These are phyloP conservation scores for Metarhizium humberi DNA, from an alignment of 2,329 filamentous ascomycete genomes.

Conservation along the genomic window DNA sequence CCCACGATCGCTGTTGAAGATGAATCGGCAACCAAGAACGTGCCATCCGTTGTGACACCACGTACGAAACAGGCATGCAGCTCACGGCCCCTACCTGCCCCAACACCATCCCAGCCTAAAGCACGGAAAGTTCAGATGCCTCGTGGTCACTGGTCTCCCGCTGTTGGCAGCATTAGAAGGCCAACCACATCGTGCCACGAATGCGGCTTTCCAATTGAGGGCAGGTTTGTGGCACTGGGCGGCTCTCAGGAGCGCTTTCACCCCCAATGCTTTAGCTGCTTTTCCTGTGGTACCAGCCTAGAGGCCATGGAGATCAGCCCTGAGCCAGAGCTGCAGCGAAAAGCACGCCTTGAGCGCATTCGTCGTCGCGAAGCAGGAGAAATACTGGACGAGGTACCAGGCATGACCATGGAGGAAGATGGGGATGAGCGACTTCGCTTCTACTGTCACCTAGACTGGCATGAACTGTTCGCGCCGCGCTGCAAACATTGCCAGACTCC, in stretches of 20 bases:
- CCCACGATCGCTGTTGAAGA: conserved; percentile 41
- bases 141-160: conserved; percentile 51
- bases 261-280: conserved; percentile 85
- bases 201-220: conserved; percentile 76
- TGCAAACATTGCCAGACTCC: conserved; percentile 96
- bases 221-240: conserved; percentile 77
- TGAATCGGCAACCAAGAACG: conserved; percentile 22
- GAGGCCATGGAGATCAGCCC: conserved; percentile 96
- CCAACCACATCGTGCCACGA: conserved; percentile 71
- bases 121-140: conserved; percentile 30
- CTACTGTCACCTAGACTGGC: conserved; percentile 98
- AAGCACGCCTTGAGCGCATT: conserved; percentile 66
- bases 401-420: conserved; percentile 58
- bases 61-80: conserved; percentile 22
- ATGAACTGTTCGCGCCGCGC: conserved; percentile 83
- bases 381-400: conserved; percentile 51
- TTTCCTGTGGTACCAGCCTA: conserved; percentile 75
- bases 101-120: conserved; percentile 24
- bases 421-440: conserved; percentile 70
- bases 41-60: conserved; percentile 39
- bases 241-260: conserved; percentile 73
- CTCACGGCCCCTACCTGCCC: conserved; percentile 34
- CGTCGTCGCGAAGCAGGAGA: conserved; percentile 49
- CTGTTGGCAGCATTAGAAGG: conserved; percentile 34
- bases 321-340: conserved; percentile 66